Evolutionary conservation across 805 yeast species (phyloP), one percentile per base, ranked within the genome.

Genomic region (Lipomyces orientalis): DNA sequence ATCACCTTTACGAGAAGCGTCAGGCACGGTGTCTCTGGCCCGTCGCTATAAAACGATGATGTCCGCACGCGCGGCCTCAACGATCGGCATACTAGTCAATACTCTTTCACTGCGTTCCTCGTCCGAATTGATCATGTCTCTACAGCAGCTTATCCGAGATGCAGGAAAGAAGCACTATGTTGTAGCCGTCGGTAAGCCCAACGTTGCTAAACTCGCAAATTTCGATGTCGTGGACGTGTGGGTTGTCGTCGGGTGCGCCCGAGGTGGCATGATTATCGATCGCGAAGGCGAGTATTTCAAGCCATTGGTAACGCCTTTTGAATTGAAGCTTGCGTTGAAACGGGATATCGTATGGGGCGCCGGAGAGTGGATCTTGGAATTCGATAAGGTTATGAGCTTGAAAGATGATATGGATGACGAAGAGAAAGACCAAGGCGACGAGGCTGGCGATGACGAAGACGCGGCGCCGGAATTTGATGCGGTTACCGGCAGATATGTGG

Each of bases 131-230:
- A 82, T 94, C 62, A 86, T 87, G 64, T 81, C 82, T 43, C 85
- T 93, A 7, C 84, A 86, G 16, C 76, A 80, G 33, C 84, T 89
- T 78, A 86, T 95, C 66, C 84, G 83, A 61, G 82, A 81, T 2
- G 93, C 94, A 0, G 97, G 91, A 1, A 95, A 95, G 79, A 95
- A 95, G 75, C 94, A 91, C 72, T 95, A 95, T 76, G 85, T 92
- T 76, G 93, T 95, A 80, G 98, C 93, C 2, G 98, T 95, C 3
- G 99, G 99, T 10, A 95, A 95, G 77, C 98, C 98, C 9, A 95
- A 95, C 75, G 98, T 95, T 22, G 97, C 99, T 33, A 95, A 95
- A 75, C 81, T 95, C 61, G 99, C 98, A 9, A 95, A 95, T 77
- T 95, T 95, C 76, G 99, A 94, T 70, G 88, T 87, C n/a, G 86